Base-by-base conservation (phyloP, 2,329 filamentous ascomycete species). In the Westerdykella sp. region DNA sequence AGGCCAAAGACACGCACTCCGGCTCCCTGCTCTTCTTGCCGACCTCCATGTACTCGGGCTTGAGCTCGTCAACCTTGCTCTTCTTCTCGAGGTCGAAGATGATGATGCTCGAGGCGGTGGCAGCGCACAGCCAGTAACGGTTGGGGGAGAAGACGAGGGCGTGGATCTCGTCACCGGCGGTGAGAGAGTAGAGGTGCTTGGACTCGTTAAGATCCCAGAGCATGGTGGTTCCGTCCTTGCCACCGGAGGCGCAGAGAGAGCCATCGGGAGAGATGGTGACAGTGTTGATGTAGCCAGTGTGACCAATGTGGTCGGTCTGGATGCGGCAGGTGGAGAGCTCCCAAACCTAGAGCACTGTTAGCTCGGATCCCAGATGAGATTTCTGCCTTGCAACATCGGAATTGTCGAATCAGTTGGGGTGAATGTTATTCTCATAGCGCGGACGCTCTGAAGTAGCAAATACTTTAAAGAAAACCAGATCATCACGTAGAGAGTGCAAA, bases 21-120 rank as follows among this genome's bases (percentile, higher is more conserved):
- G 93, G 93, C 77, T 96, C 91, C 71, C 90, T 84, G 83, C 85
- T 89, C 88, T 97, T 97, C 88, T 95, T 95, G 79, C 90, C 87
- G 71, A 89, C 85, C 71, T 89, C 81, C 69, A 89, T 80, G 80
- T 93, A 95, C 74, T 98, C 93, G 62, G 91, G 91, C 85, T 95
- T 96, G 74, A 98, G 84, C 84, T 97, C 93, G 68, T 97, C 91
- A 70, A 97, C 91, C 86, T 96, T 97, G 85, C 85, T 94, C 90
- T 98, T 98, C 90, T 98, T 98, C 88, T 98, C 93, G 63, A 98
- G 84, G 71, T 98, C 93, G 79, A 98, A 98, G 82, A 98, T 97
- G 83, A 96, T 96, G 83, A 98, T 97, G 82, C 83, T 89, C 78
- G 82, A 87, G 70, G 88, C 81, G 55, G 93, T 98, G 71, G 93